Percentiles rank a stretch among this genome's conserved stretches.
Conservation (phyloP, 2,329 filamentous ascomycete species). For the Epichloe gansuensis region DNA sequence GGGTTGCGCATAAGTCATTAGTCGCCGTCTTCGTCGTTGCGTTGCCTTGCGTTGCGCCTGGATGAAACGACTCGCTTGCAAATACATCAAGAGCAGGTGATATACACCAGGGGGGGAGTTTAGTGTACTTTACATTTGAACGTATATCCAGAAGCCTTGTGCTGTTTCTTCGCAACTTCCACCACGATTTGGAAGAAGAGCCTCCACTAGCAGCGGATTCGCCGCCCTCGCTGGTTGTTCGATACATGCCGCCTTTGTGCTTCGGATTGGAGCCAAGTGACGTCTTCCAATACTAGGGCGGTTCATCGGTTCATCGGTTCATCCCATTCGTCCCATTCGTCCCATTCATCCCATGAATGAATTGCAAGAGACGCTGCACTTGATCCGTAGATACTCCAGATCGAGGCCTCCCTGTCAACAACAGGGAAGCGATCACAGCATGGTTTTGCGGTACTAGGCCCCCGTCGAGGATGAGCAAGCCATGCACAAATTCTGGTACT, state of each 20-base stretch:
- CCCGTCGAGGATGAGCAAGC: not conserved
- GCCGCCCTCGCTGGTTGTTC: slow-evolving; percentile 17
- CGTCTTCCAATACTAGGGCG: too few relatives aligned
- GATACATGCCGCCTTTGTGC: slow-evolving; percentile 10
- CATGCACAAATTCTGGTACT: too few relatives aligned
- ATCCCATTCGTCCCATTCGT: too few relatives aligned
- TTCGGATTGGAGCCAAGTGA: too few relatives aligned
- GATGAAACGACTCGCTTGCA: not conserved
- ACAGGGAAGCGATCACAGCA: not conserved
- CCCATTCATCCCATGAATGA: too few relatives aligned
- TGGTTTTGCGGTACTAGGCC: too few relatives aligned
- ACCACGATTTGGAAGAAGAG: slow-evolving; percentile 11
- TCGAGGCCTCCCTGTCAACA: too few relatives aligned
- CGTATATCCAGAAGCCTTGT: not conserved
- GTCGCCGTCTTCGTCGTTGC: not conserved
- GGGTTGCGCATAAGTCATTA: not conserved
- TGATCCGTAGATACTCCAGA: too few relatives aligned
- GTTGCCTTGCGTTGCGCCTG: not conserved
- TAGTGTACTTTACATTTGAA: not conserved
- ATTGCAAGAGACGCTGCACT: too few relatives aligned
- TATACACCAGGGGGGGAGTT: not conserved
- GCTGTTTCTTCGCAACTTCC: slow-evolving; percentile 5
- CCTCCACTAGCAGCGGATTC: slow-evolving; percentile 5
- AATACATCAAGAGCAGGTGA: not conserved
- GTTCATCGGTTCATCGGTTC: too few relatives aligned